Base-by-base conservation (phyloP, 768 basidiomycete genomes). In the Termitomyces heimii region DNA sequence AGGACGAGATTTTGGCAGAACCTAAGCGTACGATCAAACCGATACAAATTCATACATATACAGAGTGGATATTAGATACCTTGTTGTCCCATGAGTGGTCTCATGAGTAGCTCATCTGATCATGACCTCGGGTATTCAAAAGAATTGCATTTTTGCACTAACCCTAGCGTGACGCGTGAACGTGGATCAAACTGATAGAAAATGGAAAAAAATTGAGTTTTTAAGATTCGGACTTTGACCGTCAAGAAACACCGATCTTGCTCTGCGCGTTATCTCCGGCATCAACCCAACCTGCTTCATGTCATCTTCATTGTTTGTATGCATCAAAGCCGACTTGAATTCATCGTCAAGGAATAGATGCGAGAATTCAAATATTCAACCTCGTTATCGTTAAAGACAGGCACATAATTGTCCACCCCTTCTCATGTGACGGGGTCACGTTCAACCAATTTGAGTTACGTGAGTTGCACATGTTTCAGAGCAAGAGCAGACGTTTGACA, bases 131-230 rank as follows among this genome's bases (percentile, higher is more conserved):
- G 37, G 46, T 20, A 24, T 40, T 55, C 35, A 29, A 53, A 51
- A 57, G 26, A 54, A 45, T 35, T 42, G 39, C 43, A 40, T 20
- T 35, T 34, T 5, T 45, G 34, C 22, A n/a, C 39, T 22, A 49
- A 22, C 10, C 10, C 26, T 39, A 28, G 44, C 29, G 31, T 28
- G 16, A 26, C 24, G 16, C 37, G 16, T 18, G 37, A 37, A 37
- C 37, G 37, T 40, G 9, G 44, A 18, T 45, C 26, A 28, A 28
- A 7, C 8, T 16, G 44, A 46, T 24, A 49, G 56, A 14, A 37
- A 34, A 37, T 29, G n/a, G 39, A n/a, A 12, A 48, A 48, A 59
- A 60, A 62, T 60, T 60, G 60, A 55, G 61, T 62, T 60, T 62
- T 62, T 59, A 53, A 35, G 28, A 49, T 40, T 56, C 61, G 58